Evolutionary conservation across 2,329 filamentous ascomycete species (phyloP), one percentile per base, ranked within the genome.

Genomic region (Sarocladium oryzae): DNA sequence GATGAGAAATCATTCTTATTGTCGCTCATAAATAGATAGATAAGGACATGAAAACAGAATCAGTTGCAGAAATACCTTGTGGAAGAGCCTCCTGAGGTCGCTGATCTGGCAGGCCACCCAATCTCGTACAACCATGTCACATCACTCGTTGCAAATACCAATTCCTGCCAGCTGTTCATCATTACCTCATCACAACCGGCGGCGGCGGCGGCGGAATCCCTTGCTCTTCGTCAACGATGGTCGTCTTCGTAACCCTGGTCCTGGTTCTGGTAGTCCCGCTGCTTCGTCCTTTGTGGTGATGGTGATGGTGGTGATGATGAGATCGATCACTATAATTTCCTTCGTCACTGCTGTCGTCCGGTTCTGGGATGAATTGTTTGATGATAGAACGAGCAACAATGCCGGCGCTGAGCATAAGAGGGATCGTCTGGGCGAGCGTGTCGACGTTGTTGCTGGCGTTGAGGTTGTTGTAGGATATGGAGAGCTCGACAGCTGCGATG

Each of bases 391-490:
- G 43, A 21, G 26, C 43, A 2, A 67, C 49, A 24, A 66, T 51
- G 2, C 63, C 66, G 2, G 58, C 30, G 8, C 60, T 64, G 32
- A 69, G 36, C 15, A 69, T 51, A 3, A 69, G 58, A 0, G 67
- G 66, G 2, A 69, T 56, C 3, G 62, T 49, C 49, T 70, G 67
- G 0, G 61, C 61, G 1, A 58, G 51, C 0, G 63, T 60, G 15
- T 58, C 56, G 10, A 69, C 52, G 20, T 48, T 48, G 26, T 61
- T 55, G 16, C 58, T 53, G 7, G 37, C 52, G 3, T 57, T 28
- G 10, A 68, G 54, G 13, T 57, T 37, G 30, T 70, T 70, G 66
- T 66, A 69, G 1, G 41, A 41, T 3, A 69, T 56, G 3, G 65
- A 55, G 5, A 69, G 57, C 49, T 70, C 67, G 43, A 68, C 57